Evolutionary conservation across 2,329 filamentous ascomycete genomes (phyloP).

Genomic region (Hypoxylon sp.): DNA sequence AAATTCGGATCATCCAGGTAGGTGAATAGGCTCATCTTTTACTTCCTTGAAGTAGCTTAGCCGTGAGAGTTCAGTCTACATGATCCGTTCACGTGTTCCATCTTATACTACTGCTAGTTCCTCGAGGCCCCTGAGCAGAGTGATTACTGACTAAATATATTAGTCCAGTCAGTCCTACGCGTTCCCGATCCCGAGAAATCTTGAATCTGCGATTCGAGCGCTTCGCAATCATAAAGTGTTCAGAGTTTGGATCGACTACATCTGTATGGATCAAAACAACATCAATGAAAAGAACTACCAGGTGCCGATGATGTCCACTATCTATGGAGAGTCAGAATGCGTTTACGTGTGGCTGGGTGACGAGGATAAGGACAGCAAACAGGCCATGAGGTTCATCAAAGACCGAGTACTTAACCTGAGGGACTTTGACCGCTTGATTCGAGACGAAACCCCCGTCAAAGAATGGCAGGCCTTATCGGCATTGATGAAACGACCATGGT

Average conservation of each 20-base stretch:
- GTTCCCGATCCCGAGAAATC: slow-evolving; percentile 16
- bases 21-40: no score
- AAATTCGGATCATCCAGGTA: slow-evolving; percentile 26
- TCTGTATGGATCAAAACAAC: slow-evolving; percentile 54
- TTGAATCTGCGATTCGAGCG: slow-evolving; percentile 15
- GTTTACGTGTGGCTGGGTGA: slow-evolving; percentile 55
- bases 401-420: slow-evolving; percentile 51
- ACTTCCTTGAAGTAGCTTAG: no score
- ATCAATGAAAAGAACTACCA: slow-evolving; percentile 52
- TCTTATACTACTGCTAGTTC: background rate
- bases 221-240: slow-evolving; percentile 15
- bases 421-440: slow-evolving; percentile 52
- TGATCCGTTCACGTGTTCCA: background rate
- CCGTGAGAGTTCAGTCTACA: no score
- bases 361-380: slow-evolving; percentile 44
- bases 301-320: slow-evolving; percentile 53
- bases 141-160: background rate
- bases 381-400: slow-evolving; percentile 53
- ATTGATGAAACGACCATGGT: slow-evolving; percentile 57
- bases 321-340: slow-evolving; percentile 52
- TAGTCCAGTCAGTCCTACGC: slow-evolving; percentile 7
- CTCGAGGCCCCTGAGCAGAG: background rate
- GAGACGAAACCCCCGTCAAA: slow-evolving; percentile 32
- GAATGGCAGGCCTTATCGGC: slow-evolving; percentile 53
- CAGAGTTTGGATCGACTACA: slow-evolving; percentile 54